Percentiles rank a stretch among this genome's conserved stretches.
Conservation (phyloP, 2,329 filamentous ascomycete species). For the Capronia americana region DNA sequence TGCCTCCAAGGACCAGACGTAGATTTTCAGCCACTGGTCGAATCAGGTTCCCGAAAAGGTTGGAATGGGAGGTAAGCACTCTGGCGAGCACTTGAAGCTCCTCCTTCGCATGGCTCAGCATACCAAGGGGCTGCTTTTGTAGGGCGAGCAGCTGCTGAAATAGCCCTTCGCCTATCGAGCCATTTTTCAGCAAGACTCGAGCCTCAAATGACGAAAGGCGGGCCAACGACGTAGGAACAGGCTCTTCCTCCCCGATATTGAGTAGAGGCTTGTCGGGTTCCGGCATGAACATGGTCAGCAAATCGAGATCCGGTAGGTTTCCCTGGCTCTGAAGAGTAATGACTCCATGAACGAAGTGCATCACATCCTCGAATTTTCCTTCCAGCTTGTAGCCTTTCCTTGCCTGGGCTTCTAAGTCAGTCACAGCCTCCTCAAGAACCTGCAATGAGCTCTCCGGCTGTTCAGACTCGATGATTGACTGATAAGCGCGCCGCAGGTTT, state of each 20-base stretch:
- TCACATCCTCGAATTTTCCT: slow-evolving; percentile 26
- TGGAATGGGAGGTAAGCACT: slow-evolving; percentile 16
- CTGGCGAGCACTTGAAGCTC: slow-evolving; percentile 29
- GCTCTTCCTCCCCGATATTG: slow-evolving; percentile 5
- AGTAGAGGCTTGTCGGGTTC: slow-evolving; percentile 8
- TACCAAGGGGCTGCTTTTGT: slow-evolving; percentile 31
- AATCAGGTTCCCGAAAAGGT: slow-evolving; percentile 9
- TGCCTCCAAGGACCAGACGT: slow-evolving; percentile 20
- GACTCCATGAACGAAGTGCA: slow-evolving; percentile 24
- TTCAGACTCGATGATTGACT: slow-evolving; percentile 23
- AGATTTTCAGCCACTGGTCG: slow-evolving; percentile 13
- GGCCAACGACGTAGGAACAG: slow-evolving; percentile 17
- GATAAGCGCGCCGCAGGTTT: slow-evolving; percentile 46
- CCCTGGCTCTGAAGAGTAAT: slow-evolving; percentile 9
- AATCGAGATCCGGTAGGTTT: slow-evolving; percentile 6
- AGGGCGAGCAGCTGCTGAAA: slow-evolving; percentile 20
- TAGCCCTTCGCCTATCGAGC: slow-evolving; percentile 18
- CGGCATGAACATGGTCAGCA: slow-evolving; percentile 27
- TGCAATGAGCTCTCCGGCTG: slow-evolving; percentile 13
- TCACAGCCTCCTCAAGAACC: slow-evolving; percentile 27
- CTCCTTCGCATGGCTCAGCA: slow-evolving; percentile 34
- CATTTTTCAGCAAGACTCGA: slow-evolving; percentile 10
- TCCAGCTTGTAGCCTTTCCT: slow-evolving; percentile 15
- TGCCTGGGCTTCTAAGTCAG: slow-evolving; percentile 25
- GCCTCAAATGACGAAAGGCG: slow-evolving; percentile 24